Evolutionary conservation across 2,329 filamentous ascomycete genomes (phyloP).

Genomic region (Trichoderma sp.): DNA sequence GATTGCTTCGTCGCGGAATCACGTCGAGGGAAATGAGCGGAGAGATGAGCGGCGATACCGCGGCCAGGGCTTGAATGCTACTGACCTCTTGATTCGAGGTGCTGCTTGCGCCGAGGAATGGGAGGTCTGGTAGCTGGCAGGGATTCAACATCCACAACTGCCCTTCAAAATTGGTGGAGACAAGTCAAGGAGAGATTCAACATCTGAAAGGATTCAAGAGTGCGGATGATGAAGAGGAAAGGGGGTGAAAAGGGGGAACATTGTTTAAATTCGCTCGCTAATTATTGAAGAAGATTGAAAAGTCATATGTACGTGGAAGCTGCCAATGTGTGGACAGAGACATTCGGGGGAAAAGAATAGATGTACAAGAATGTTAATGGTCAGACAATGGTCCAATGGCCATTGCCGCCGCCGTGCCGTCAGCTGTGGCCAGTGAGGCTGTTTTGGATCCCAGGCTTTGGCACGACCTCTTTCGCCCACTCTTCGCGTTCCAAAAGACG

Average conservation of each 20-base stretch:
- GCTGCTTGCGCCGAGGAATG: neutral
- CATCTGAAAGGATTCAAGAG: no score
- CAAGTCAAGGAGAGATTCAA: no score
- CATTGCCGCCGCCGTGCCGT: neutral
- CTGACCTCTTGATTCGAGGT: neutral
- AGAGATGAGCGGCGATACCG: conserved; percentile 65
- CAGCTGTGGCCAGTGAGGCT: conserved; percentile 39
- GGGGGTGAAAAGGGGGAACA: neutral
- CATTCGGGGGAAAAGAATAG: neutral
- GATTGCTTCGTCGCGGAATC: conserved; percentile 46
- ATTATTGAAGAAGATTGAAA: neutral
- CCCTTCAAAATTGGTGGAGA: neutral
- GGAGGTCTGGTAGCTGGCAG: conserved; percentile 21
- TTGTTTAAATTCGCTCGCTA: neutral
- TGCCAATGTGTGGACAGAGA: neutral
- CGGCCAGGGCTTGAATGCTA: conserved; percentile 32
- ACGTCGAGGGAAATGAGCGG: conserved; percentile 60
- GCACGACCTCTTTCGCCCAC: conserved; percentile 67
- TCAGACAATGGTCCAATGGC: neutral
- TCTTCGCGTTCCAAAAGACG: conserved; percentile 62
- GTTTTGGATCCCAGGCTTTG: conserved; percentile 60
- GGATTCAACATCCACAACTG: conserved; percentile 29
- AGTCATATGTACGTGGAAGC: neutral
- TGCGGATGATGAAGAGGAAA: neutral
- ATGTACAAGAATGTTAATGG: neutral